Base-by-base conservation (phyloP, 768 basidiomycete genomes). In the Hypholoma sublateritium region DNA sequence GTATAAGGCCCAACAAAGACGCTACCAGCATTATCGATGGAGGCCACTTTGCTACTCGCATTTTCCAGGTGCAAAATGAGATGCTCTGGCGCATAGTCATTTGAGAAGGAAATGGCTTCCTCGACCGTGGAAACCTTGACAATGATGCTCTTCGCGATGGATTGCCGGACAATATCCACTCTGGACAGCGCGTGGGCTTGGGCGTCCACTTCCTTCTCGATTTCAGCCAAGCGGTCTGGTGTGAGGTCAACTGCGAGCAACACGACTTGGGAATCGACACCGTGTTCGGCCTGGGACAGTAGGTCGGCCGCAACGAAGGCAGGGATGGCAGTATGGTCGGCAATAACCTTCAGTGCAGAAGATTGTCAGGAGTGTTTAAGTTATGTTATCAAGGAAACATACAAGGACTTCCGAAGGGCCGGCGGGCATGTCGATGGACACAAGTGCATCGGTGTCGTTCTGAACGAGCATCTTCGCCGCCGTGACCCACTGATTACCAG, bases 381-480 rank as follows among this genome's bases (percentile, higher is more conserved):
- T 9, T 12, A 48, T 13, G 32, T 21, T 13, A 22, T 22, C 14
- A 21, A 17, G 44, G 39, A 11, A 28, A 83, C 90, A 76, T 67
- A 97, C 97, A 66, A 99, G 78, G 21, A 99, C 96, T 73, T 99
- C 97, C 3, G 92, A 95, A 25, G 97, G 97, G 6, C 97, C 97
- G 34, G 97, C 97, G 48, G 97, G 97, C 93, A 99, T 98, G 72
- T 99, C 97, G 65, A 98, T 99, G 14, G 93, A 91, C 6, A 98
- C 95, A 59, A 95, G 72, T 8, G 97, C 96, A 65, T 95, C 91
- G 12, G 95, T 95, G 68, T 99, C 97, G 72, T 98, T 99, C 70
- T 98, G 95, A 22, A 99, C 96, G 53, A 96, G 74, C 97, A 99
- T 98, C 77, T 99, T 99, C 50, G 96, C 97, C 1, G 97, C 97